phyloP scores from a whole-genome alignment of 2,329 filamentous ascomycete species.

The Cercospora nicotianae region DNA sequence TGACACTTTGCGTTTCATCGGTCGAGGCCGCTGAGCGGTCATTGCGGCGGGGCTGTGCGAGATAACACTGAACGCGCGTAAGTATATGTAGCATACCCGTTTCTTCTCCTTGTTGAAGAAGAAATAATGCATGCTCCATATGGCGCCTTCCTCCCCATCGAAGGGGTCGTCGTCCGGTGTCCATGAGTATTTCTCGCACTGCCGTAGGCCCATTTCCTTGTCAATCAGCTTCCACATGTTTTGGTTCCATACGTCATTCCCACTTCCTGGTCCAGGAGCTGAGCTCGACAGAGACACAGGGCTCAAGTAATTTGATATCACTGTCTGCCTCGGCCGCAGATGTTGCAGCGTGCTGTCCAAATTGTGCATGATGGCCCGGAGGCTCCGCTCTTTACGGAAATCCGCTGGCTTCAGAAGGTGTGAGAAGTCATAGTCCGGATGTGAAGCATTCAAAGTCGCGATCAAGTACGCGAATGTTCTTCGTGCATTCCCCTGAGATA shows the following conservation, averaged over 20 bases:
- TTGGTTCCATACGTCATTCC: slow-evolving; percentile 67
- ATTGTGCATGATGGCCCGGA: slow-evolving; percentile 79
- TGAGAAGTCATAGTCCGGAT: slow-evolving; percentile 96
- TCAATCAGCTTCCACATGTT: slow-evolving; percentile 91
- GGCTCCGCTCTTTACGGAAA: slow-evolving; percentile 79
- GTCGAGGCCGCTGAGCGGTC: slow-evolving; percentile 46
- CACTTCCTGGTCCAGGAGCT: slow-evolving; percentile 30
- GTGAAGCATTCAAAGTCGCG: slow-evolving; percentile 91
- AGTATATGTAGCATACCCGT: slow-evolving; percentile 89
- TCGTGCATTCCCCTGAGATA: slow-evolving; percentile 84
- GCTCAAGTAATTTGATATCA: slow-evolving; percentile 29
- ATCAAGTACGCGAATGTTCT: slow-evolving; percentile 95
- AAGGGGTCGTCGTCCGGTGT: slow-evolving; percentile 87
- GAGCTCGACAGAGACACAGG: slow-evolving; percentile 32
- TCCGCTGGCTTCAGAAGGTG: slow-evolving; percentile 85
- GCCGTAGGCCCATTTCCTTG: slow-evolving; percentile 87
- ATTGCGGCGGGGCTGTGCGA: slow-evolving; percentile 59
- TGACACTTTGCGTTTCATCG: slow-evolving; percentile 32
- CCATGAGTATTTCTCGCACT: slow-evolving; percentile 89
- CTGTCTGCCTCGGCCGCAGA: slow-evolving; percentile 61
- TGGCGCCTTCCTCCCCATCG: slow-evolving; percentile 85
- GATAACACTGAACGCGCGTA: slow-evolving; percentile 81
- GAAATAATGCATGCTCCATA: slow-evolving; percentile 96
- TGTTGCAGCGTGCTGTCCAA: slow-evolving; percentile 87
- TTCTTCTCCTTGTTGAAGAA: slow-evolving; percentile 94